Base-by-base conservation (phyloP, 306 rosid species). In the Arachis hypogaea region DNA sequence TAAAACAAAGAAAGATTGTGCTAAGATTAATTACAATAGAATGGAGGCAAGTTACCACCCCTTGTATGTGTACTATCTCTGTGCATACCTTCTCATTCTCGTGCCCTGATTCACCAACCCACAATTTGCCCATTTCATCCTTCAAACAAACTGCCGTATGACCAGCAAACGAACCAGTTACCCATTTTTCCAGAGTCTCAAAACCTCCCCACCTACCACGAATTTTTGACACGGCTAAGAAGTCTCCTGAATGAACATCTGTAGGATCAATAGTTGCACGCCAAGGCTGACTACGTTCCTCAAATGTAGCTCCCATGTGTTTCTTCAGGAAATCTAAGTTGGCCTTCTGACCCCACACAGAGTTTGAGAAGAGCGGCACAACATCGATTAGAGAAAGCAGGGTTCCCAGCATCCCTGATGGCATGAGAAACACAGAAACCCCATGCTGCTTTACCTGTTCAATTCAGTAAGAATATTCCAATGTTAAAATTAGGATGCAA, bases 61-160 rank as follows among this genome's bases (percentile, higher is more conserved):
- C 12, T 2, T 46, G 2, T 33, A 46, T 46, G 51, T 9, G 11
- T 46, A 11, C 11, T 46, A 46, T 46, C 28, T 46, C 12, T 46
- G 51, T 18, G 38, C 29, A 28, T 77, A 92, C 97, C 96, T 89
- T 80, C 65, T 89, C 97, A 79, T 92, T 92, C 87, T 92, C 97
- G 14, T 89, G 92, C 56, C 97, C 97, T n/a, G 97, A 92, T 89
- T 92, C 97, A 18, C 96, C 97, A 85, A 92, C 93, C 97, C 97
- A 92, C 66, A 92, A 87, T 66, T 83, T 83, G 9, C 97, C 97
- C 83, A 54, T 78, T 9, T 89, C 96, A 73, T 92, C 97, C 85
- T 92, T 92, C 82, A 89, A 86, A 80, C 97, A 92, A 75, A 92
- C 97, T 30, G 97, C 87, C 8, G 97, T 89, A 77, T 92, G 97